Evolutionary conservation across 768 basidiomycete genomes (phyloP).

Genomic region (Wakefieldia striispora): DNA sequence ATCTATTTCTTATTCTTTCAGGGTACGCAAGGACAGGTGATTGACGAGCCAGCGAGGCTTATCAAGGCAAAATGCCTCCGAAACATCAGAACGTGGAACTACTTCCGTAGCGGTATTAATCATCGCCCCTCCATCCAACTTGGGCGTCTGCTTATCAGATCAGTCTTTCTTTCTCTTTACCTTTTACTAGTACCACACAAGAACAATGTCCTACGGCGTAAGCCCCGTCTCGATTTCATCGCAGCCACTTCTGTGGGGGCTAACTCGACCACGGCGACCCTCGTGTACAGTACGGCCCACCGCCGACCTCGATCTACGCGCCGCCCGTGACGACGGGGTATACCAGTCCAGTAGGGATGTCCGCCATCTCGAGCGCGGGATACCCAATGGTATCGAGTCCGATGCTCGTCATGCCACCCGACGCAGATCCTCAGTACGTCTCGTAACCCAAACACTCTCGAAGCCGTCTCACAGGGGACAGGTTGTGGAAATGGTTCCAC

Average conservation of each 20-base stretch:
- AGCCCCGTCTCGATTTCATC: neutral
- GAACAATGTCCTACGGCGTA: constrained; percentile 23
- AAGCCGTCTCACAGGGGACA: constrained; percentile 19
- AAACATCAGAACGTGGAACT: too few relatives aligned
- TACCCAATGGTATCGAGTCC: constrained; percentile 11
- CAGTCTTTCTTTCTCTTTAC: neutral
- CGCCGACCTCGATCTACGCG: constrained; percentile 9
- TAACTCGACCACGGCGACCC: too few relatives aligned
- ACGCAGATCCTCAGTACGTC: constrained; percentile 73
- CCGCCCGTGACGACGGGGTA: constrained; percentile 1
- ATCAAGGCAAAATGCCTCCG: neutral
- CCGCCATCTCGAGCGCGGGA: constrained; percentile 2
- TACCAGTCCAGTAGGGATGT: neutral
- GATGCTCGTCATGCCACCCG: constrained; percentile 36
- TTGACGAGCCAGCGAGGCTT: too few relatives aligned
- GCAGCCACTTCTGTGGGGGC: too few relatives aligned
- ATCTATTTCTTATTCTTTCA: neutral
- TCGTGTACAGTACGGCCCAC: constrained; percentile 5
- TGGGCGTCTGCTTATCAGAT: constrained; percentile 9
- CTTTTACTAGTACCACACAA: neutral
- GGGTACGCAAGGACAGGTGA: too few relatives aligned
- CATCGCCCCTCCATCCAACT: neutral
- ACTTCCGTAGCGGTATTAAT: too few relatives aligned
- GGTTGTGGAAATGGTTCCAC: constrained; percentile 72
- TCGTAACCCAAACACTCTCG: too few relatives aligned